phyloP scores from a whole-genome alignment of 1,139 yeast genomes.

The Pichia sorboxylosa region DNA sequence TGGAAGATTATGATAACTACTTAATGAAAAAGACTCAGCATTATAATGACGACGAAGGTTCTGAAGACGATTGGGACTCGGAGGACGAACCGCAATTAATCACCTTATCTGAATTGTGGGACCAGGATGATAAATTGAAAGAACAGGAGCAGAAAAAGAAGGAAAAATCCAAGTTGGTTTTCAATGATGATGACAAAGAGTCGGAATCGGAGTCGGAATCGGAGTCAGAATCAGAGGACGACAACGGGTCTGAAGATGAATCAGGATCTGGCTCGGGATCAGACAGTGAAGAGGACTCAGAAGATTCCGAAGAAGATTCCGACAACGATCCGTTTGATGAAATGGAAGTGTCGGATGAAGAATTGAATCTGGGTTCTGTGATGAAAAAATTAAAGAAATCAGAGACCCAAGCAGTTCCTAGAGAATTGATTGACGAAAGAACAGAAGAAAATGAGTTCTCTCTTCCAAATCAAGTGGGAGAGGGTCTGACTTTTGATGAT shows the following conservation, averaged over 20 bases:
- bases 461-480: slow-evolving; percentile 49
- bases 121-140: slow-evolving; percentile 44
- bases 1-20: slow-evolving; percentile 58
- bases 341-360: slow-evolving; percentile 16
- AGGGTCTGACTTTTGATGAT: slow-evolving; percentile 57
- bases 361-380: slow-evolving; percentile 21
- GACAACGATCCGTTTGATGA: slow-evolving; percentile 23
- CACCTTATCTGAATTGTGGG: slow-evolving; percentile 83
- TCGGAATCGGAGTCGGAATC: slow-evolving; percentile 22
- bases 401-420: slow-evolving; percentile 22
- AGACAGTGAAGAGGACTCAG: slow-evolving; percentile 15
- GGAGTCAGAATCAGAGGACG: slow-evolving; percentile 18
- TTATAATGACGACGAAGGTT: slow-evolving; percentile 27
- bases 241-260: slow-evolving; percentile 12
- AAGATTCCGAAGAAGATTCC: slow-evolving; percentile 20
- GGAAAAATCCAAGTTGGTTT: slow-evolving; percentile 16
- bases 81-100: slow-evolving; percentile 66
- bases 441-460: slow-evolving; percentile 62
- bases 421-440: slow-evolving; percentile 35
- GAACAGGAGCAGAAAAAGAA: not conserved
- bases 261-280: slow-evolving; percentile 17
- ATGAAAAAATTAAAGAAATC: slow-evolving; percentile 19
- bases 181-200: slow-evolving; percentile 23
- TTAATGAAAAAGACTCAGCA: slow-evolving; percentile 14
- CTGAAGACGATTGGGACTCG: slow-evolving; percentile 36